Base-by-base conservation (phyloP, 2,329 filamentous ascomycete species). In the Arthroderma sp. region DNA sequence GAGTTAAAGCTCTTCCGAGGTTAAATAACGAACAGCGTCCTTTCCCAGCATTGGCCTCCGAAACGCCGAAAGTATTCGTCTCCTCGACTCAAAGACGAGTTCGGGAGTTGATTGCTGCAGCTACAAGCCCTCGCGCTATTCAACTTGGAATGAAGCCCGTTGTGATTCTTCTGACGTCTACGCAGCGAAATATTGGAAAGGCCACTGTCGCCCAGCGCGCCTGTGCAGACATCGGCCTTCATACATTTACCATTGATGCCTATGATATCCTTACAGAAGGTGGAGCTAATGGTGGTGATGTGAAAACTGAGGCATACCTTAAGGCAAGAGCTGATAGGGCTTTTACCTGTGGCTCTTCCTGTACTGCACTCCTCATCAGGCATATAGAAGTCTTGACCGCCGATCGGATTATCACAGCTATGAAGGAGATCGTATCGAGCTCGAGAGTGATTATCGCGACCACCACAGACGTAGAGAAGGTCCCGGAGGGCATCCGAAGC, bases 181-280 rank as follows among this genome's bases (percentile, higher is more conserved):
- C 86, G 2, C 91, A 98, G 62, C 79, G 91, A 38, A 85, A 85
- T 49, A 94, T 96, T 53, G 91, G 91, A 41, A 98, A 98, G 61
- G 73, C 84, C n/a, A 83, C 81, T 2, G 67, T 87, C 22, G 85
- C 85, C 0, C 73, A 71, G 1, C 76, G 78, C 37, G 87, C 88
- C 4, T 94, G 87, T 60, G 75, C 83, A 2, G 89, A 95, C 55
- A 81, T 95, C 50, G 91, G 91, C 3, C 71, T 96, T 10, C 91
- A 98, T 60, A 83, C 80, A 0, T 96, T 94, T 59, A 66, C 77
- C 0, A 84, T 98, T 43, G 87, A 96, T 60, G 84, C 85, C 0
- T 94, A 94, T 56, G 91, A 98, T 55, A 85, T 98, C 36, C 71
- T 94, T 4, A 89, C 86, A n/a, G 89, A 96, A 60, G 85, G 86